These are phyloP conservation scores for Candida broadrunensis DNA, from an alignment of 805 yeast species.

Conservation along the genomic window DNA sequence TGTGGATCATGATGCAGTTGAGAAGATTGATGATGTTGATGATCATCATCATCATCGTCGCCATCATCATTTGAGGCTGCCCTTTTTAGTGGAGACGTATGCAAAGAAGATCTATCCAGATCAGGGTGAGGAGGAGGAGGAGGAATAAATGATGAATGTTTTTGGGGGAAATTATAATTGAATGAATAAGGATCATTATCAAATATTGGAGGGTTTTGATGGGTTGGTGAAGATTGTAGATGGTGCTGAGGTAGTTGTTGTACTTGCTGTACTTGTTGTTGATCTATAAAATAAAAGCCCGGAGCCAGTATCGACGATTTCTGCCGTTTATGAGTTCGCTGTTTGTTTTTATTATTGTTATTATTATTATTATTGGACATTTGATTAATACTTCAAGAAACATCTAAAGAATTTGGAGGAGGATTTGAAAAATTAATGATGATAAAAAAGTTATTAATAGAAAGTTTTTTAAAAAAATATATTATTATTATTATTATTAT, in stretches of 20 bases:
- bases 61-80: constrained; percentile 4
- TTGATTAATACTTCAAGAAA: constrained; percentile 1
- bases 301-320: constrained; percentile 31
- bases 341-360: constrained; percentile 21
- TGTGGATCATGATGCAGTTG: constrained; percentile 3
- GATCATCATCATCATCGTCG: not conserved
- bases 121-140: not conserved
- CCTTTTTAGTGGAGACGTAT: constrained; percentile 7
- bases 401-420: not conserved
- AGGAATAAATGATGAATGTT: constrained; percentile 1
- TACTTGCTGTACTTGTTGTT: constrained; percentile 5
- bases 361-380: constrained; percentile 23
- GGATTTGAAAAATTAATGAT: not conserved
- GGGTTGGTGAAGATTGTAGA: constrained; percentile 2
- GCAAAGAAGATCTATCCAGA: not conserved
- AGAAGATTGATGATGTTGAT: not conserved
- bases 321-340: constrained; percentile 33
- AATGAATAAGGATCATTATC: constrained; percentile 1
- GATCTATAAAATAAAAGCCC: constrained; percentile 23
- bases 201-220: constrained; percentile 1
- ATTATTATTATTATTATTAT: no score
- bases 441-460: no score
- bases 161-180: constrained; percentile 2
- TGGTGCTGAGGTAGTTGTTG: constrained; percentile 7
- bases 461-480: no score